Evolutionary conservation across 176 grass and related monocot species (phyloP), one percentile per base, ranked within the genome.

Genomic region (Elymus sibiricus): DNA sequence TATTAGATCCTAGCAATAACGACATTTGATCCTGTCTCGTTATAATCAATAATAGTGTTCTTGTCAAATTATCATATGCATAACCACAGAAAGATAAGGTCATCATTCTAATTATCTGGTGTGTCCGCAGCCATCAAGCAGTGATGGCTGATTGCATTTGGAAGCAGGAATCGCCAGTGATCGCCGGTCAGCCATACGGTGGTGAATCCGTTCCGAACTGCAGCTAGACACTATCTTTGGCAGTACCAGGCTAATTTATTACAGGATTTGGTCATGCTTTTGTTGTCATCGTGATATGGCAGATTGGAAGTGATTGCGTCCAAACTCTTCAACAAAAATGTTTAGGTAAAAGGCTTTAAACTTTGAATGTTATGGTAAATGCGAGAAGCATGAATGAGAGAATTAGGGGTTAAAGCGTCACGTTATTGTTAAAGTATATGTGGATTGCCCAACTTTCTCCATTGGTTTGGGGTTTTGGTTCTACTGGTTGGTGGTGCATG

Each of bases 1-100:
- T 69, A 78, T 78, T 22, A 80, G 70, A 86, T 61, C 38, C 71
- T 86, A 70, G 14, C 28, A 28, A 26, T 66, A 80, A 46, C 13
- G 7, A 43, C 17, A 42, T 17, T 73, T 44, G 70, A 74, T 61
- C 66, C 14, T 85, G 19, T 38, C 42, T 37, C 38, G 44, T 16
- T 61, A 68, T 10, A 44, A 58, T 29, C 63, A 37, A 56, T 56
- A 65, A 27, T 31, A 56, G 14, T 79, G 12, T 59, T 79, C 64
- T 56, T 76, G 40, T 66, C 43, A 77, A 7, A 79, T 77, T 71
- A 32, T 40, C 35, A 31, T 56, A 64, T 24, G 37, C 7, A 64
- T 73, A 74, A 78, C 9, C 31, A 76, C 56, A 80, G 42, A 66
- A 74, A 74, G 26, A 72, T 9, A 0, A 78, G 77, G 12, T 72